Base-by-base conservation (phyloP, 805 yeast species). In the Scheffersomyces ergatensis region DNA sequence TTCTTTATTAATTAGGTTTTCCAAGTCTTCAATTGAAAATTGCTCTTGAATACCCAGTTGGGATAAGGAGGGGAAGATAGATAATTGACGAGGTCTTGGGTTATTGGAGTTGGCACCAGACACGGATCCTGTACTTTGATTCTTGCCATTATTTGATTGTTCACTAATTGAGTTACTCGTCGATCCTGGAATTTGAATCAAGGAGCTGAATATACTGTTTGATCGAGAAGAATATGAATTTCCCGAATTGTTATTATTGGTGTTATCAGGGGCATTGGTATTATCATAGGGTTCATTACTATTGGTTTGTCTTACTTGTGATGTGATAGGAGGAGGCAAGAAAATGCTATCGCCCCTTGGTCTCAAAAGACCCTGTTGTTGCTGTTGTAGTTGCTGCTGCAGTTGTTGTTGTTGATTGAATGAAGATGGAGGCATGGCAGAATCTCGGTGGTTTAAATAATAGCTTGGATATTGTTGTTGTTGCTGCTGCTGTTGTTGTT, bases 151-250 rank as follows among this genome's bases (percentile, higher is more conserved):
- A 4, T 39, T 17, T 4, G 49, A 42, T n/a, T 48, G 46, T 17
- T 54, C 71, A 34, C 65, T 58, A 5, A 65, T 46, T 1, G 71
- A 65, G 43, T 65, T 66, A 12, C 55, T 48, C 8, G 51, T 46
- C 1, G 72, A 63, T 3, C 57, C 57, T 3, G 74, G 74, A 13
- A 68, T 49, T 43, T 68, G 72, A 17, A 70, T 66, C 15, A 66
- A 49, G 15, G 67, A 58, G 39, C 65, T 63, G 50, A 68, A 68
- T 9, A 68, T 66, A 39, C 70, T 61, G 38, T 66, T 64, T 26
- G 72, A 63, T 18, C 73, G 42, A 36, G 63, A 58, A 50, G 53
- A 24, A 53, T 55, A 38, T 52, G 53, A 34, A 46, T 47, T 43
- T 57, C 47, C 30, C 44, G 40, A 24, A 48, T 39, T 34, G 34